Evolutionary conservation across 1,284 basidiomycete genomes (phyloP).

Genomic region (Ustilago hordei): DNA sequence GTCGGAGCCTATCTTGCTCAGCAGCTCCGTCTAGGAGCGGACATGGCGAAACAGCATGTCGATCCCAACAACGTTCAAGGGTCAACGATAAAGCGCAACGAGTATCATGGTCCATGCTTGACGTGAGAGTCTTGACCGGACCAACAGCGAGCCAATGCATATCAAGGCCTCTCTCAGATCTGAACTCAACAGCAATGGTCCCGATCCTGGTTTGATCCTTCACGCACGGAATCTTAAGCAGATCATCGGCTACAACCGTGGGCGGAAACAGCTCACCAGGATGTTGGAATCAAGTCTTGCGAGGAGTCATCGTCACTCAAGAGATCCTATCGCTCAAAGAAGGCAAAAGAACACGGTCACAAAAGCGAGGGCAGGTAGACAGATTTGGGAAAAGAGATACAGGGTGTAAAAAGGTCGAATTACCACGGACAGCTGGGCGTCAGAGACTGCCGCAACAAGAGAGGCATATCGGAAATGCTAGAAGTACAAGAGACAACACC

Average conservation of each 20-base stretch:
- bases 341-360: not conserved
- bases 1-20: not conserved
- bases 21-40: not conserved
- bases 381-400: constrained; percentile 7
- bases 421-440: constrained; percentile 49
- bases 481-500: constrained; percentile 52
- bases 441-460: constrained; percentile 49
- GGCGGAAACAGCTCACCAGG: not conserved
- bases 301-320: not conserved
- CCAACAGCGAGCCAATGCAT: no score
- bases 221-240: not conserved
- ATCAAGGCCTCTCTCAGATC: not conserved
- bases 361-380: not conserved
- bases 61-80: not conserved
- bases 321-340: not conserved
- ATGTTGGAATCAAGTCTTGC: not conserved
- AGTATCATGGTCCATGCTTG: no score
- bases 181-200: not conserved
- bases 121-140: no score
- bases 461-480: constrained; percentile 55
- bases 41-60: not conserved
- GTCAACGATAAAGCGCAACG: not conserved
- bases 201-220: not conserved
- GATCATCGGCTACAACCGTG: not conserved
- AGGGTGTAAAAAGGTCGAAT: constrained; percentile 49